phyloP scores from a whole-genome alignment of 305 asterid species.

The Fraxinus xanthoxyloides region DNA sequence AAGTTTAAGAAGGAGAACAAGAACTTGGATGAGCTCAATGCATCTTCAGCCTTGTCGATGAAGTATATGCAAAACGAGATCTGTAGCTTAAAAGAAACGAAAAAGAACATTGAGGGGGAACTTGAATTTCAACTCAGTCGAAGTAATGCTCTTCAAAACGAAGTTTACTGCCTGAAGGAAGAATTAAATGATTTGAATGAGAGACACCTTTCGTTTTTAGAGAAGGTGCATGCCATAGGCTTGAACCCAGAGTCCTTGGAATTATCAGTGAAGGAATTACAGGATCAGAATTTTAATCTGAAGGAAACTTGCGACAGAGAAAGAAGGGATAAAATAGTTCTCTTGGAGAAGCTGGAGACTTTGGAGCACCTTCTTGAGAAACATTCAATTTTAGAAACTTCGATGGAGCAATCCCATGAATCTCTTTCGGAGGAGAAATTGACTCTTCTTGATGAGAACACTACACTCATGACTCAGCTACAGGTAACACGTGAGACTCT shows the following conservation, averaged over 20 bases:
- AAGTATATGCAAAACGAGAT: conserved; percentile 70
- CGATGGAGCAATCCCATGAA: conserved; percentile 62
- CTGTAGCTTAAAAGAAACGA: conserved; percentile 53
- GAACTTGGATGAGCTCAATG: conserved; percentile 55
- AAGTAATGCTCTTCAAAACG: conserved; percentile 92
- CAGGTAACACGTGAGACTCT: conserved; percentile 60
- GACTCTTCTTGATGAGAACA: conserved; percentile 61
- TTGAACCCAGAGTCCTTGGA: conserved; percentile 58
- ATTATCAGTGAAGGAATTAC: conserved; percentile 65
- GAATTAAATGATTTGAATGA: conserved; percentile 66
- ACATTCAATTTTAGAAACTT: conserved; percentile 75
- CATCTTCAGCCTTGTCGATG: conserved; percentile 63
- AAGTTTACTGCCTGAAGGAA: conserved; percentile 84
- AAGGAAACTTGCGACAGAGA: conserved; percentile 58
- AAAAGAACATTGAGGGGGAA: conserved; percentile 75
- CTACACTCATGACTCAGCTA: conserved; percentile 48
- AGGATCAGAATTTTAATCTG: conserved; percentile 52
- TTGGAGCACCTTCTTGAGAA: conserved; percentile 85
- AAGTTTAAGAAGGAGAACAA: conserved; percentile 69
- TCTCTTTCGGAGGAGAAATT: conserved; percentile 69
- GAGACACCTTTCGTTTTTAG: conserved; percentile 53
- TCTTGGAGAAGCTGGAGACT: conserved; percentile 61
- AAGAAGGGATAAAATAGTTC: conserved; percentile 62
- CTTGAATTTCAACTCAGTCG: conserved; percentile 79
- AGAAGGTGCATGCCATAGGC: conserved; percentile 66